Evolutionary conservation across 352 stramenopile species (phyloP).

Genomic region (Globisporangium radiosum): DNA sequence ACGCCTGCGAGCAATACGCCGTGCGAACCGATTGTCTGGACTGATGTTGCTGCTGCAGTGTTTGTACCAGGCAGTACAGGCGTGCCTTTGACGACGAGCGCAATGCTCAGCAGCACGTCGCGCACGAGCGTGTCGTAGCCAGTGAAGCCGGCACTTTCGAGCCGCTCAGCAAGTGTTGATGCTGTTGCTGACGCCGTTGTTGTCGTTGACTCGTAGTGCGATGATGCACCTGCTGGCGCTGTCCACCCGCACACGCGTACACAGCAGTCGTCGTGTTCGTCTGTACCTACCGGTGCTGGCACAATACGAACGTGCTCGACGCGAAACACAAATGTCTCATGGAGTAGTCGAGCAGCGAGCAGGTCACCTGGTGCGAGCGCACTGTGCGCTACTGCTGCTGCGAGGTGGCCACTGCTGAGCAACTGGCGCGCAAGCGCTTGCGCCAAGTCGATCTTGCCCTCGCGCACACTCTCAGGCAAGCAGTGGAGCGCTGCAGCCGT

Average conservation of each 20-base stretch:
- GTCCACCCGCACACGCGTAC: constrained; percentile 9
- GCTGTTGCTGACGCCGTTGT: too few species aligned
- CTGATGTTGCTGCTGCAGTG: neutral
- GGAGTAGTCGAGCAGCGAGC: constrained; percentile 38
- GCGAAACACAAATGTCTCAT: constrained; percentile 45
- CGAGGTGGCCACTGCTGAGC: constrained; percentile 2
- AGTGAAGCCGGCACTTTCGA: constrained; percentile 32
- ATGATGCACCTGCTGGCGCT: neutral
- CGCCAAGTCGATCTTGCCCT: constrained; percentile 29
- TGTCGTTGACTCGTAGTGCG: too few species aligned
- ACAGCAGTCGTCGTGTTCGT: too few species aligned
- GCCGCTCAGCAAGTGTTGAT: constrained; percentile 16
- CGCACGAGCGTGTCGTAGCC: constrained; percentile 47
- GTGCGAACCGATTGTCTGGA: constrained; percentile 25
- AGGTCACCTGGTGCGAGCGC: constrained; percentile 16
- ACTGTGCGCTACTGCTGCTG: neutral
- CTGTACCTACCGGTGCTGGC: neutral
- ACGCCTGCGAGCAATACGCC: constrained; percentile 58
- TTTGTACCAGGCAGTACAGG: neutral
- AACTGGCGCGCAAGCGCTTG: constrained; percentile 32
- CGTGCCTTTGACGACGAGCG: constrained; percentile 30
- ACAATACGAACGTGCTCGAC: constrained; percentile 14
- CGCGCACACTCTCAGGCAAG: constrained; percentile 34
- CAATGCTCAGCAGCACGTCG: constrained; percentile 49
- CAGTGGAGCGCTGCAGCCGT: constrained; percentile 14